Base-by-base conservation (phyloP, 2,329 filamentous ascomycete species). In the Metarhizium rileyi region DNA sequence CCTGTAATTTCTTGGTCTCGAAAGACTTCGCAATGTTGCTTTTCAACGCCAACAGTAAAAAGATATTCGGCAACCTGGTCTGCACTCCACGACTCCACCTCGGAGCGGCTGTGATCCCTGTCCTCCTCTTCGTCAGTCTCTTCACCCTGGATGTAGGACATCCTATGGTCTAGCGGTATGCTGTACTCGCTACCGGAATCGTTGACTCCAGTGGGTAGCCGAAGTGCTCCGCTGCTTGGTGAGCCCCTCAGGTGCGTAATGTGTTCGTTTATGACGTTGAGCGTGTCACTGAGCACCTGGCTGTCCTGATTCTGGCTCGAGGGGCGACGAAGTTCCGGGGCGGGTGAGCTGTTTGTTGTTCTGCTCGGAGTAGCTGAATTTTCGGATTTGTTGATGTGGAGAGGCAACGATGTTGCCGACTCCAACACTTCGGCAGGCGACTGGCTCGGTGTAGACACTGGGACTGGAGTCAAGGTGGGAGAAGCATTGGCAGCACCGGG, bases 81-180 rank as follows among this genome's bases (percentile, higher is more conserved):
- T 1, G 90, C 80, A 26, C 77, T 81, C 93, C 93, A 98, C 2
- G 71, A 66, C 59, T 84, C 79, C 23, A 98, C 89, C 63, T 96
- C 86, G 30, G 78, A 72, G 16, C 76, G 72, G 12, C 72, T 86
- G 57, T 89, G 83, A n/a, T 77, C 62, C 12, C 70, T 76, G 28
- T 86, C 83, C 65, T 97, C 93, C 66, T 97, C 93, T 60, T 96
- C 90, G 59, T 97, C 91, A 1, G 90, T 96, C 67, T 96, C 91
- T 55, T 95, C 86, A 35, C 91, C 93, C 56, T 93, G 86, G 54
- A 97, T 91, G 64, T 95, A 95, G 1, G 91, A 95, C 58, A 91
- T 70, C 36, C 90, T 82, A 57, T 86, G 83, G 53, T 83, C 83
- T 36, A 87, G 63, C 49, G 87, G 82, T 52, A 81, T 87, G 67